Percentiles rank a stretch among this genome's conserved stretches.
Evolutionary conservation across 192 early-diverging fungal genomes (phyloP).

Genomic region (Phycomyces nitens): DNA sequence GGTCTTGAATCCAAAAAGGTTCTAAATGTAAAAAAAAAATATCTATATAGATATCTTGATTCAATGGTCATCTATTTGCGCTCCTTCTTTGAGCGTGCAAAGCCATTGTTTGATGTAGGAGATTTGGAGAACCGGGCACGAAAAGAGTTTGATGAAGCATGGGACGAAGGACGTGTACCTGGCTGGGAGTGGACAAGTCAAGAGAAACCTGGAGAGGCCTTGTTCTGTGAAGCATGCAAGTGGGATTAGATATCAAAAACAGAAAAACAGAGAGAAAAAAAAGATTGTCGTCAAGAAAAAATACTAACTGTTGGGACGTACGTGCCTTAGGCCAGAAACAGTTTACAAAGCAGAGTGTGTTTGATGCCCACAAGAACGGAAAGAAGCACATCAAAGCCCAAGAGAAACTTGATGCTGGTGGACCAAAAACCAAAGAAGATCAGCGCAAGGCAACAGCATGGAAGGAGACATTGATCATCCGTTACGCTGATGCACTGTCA

Average conservation of each 20-base stretch:
- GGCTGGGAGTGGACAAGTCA: conserved; percentile 58
- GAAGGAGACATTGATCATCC: conserved; percentile 56
- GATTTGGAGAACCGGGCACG: conserved; percentile 46
- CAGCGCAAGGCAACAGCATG: conserved; percentile 60
- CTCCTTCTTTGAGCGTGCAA: conserved; percentile 65
- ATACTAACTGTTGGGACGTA: no score
- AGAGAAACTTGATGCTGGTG: conserved; percentile 34
- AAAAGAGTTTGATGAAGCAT: conserved; percentile 59
- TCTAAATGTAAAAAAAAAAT: background rate
- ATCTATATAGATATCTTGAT: conserved; percentile 54
- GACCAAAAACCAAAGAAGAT: conserved; percentile 43
- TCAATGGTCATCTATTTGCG: conserved; percentile 67
- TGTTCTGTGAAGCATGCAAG: conserved; percentile 74
- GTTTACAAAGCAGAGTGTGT: conserved; percentile 84
- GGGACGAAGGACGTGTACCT: conserved; percentile 51
- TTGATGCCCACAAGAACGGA: conserved; percentile 78
- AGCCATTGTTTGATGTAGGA: conserved; percentile 72
- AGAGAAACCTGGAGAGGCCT: conserved; percentile 29
- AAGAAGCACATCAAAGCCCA: conserved; percentile 91
- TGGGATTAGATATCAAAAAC: no score
- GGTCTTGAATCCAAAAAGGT: no score
- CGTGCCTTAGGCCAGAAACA: conserved; percentile 64
- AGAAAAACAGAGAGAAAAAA: no score
- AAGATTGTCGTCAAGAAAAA: background rate
- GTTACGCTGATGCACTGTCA: conserved; percentile 56